Conservation (phyloP, 176 grass and related monocot species). For the Bothriochloa decipiens region DNA sequence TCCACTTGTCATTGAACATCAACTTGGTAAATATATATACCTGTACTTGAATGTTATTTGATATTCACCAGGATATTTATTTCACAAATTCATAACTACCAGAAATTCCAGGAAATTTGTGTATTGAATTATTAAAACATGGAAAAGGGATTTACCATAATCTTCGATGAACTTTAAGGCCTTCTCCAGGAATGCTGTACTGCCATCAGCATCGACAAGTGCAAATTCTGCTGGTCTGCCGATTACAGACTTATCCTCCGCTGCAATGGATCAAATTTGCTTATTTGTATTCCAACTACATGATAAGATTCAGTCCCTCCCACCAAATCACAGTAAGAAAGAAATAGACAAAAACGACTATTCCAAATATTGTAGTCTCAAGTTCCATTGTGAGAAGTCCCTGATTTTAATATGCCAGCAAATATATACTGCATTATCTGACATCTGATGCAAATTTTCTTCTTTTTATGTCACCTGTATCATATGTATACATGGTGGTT, state of each 20-base stretch:
- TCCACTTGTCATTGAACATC: constrained; percentile 13
- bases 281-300: constrained; percentile 34
- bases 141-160: constrained; percentile 62
- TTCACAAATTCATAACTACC: not conserved
- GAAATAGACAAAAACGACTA: not conserved
- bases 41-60: constrained; percentile 20
- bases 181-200: constrained; percentile 88
- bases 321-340: not conserved
- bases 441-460: constrained; percentile 20
- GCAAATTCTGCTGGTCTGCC: constrained; percentile 69
- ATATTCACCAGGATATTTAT: constrained; percentile 19
- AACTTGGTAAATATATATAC: constrained; percentile 18
- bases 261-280: constrained; percentile 49
- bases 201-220: constrained; percentile 80
- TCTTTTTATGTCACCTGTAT: not conserved
- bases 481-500: constrained; percentile 12
- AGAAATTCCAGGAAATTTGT: not conserved
- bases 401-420: constrained; percentile 18
- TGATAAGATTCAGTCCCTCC: constrained; percentile 14
- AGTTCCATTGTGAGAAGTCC: not conserved
- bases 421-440: constrained; percentile 22
- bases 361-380: constrained; percentile 13
- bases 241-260: constrained; percentile 64
- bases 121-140: constrained; percentile 13
- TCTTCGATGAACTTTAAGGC: constrained; percentile 91